Conservation (phyloP, 208 protist species). For the Trypanosoma melophagium region DNA sequence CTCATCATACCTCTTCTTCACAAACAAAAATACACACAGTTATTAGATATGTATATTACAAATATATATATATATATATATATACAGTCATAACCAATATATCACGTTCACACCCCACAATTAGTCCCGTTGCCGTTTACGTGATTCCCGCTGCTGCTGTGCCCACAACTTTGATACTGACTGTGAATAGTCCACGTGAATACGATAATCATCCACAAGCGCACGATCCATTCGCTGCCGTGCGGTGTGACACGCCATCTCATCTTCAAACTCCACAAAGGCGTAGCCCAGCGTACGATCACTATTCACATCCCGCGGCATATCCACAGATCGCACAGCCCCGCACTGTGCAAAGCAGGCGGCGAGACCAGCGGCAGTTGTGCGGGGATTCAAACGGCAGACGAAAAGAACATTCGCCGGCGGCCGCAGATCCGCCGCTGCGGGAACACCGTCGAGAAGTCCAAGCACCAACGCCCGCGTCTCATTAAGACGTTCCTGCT, state of each 20-base stretch:
- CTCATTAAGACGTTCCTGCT: constrained; percentile 69
- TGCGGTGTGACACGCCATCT: constrained; percentile 88
- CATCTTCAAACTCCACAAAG: constrained; percentile 97
- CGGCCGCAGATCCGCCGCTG: constrained; percentile 89
- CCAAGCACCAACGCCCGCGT: constrained; percentile 91
- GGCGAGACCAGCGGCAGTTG: constrained; percentile 93
- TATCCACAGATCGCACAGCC: constrained; percentile 80
- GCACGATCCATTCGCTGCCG: constrained; percentile 98
- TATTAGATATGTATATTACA: too few species aligned
- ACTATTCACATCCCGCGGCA: constrained; percentile 71
- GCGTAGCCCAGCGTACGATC: constrained; percentile 94
- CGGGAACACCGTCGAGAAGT: constrained; percentile 95
- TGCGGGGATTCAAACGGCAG: constrained; percentile 98
- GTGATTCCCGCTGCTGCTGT: constrained; percentile 53
- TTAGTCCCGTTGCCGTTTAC: constrained; percentile 34
- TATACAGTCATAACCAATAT: too few species aligned
- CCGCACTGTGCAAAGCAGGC: constrained; percentile 97
- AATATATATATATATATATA: too few species aligned
- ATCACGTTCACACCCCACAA: background rate
- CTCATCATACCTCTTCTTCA: too few species aligned
- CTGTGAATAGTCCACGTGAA: constrained; percentile 98
- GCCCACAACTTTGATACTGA: constrained; percentile 92
- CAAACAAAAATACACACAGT: too few species aligned
- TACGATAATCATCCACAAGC: constrained; percentile 97
- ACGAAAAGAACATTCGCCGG: constrained; percentile 99